Conservation (phyloP, 306 rosid genomes). For the Datisca glomerata region DNA sequence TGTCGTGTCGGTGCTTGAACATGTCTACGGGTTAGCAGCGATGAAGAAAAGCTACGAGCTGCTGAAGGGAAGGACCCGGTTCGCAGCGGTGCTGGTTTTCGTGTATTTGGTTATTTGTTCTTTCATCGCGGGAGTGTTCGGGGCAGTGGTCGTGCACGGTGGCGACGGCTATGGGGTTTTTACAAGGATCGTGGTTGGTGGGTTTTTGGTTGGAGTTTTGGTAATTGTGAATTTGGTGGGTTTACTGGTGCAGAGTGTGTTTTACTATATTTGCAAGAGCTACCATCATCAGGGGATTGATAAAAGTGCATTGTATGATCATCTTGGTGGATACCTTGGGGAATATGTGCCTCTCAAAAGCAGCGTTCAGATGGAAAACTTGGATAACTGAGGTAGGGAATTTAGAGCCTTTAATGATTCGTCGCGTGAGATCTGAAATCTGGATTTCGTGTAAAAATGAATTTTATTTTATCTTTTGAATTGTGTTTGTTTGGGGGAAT, state of each 20-base stretch:
- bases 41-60: constrained; percentile 81
- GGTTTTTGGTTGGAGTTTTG: constrained; percentile 72
- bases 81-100: constrained; percentile 41
- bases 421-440: no score
- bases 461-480: no score
- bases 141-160: constrained; percentile 67
- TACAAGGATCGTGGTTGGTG: constrained; percentile 64
- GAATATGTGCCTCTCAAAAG: constrained; percentile 96
- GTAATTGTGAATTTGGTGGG: constrained; percentile 86
- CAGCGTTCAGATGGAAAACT: constrained; percentile 84
- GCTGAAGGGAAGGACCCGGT: constrained; percentile 53
- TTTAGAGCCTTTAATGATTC: no score
- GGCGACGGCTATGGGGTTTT: constrained; percentile 43
- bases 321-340: constrained; percentile 94
- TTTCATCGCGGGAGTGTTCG: constrained; percentile 38
- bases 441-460: no score
- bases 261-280: constrained; percentile 91
- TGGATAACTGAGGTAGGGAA: constrained; percentile 69
- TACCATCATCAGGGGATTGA: constrained; percentile 87
- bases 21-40: constrained; percentile 58
- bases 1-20: constrained; percentile 82
- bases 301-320: constrained; percentile 75
- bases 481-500: no score
- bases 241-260: constrained; percentile 77
- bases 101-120: constrained; percentile 42